Base-by-base conservation (phyloP, 2,329 filamentous ascomycete species). In the Teratosphaeria pseudoeucalypti region DNA sequence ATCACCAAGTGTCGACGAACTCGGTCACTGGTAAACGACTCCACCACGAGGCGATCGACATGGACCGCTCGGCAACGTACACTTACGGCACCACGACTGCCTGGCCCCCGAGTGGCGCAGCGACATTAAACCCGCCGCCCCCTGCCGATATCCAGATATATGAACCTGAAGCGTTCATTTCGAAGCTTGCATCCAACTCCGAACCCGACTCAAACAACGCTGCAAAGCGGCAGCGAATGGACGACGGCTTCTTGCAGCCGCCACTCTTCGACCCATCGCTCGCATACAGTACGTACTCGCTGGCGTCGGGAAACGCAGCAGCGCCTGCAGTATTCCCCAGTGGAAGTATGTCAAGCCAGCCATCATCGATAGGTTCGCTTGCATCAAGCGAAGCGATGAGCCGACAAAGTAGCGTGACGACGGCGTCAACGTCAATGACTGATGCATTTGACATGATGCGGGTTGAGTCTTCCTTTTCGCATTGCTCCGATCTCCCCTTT, bases 361-460 rank as follows among this genome's bases (percentile, higher is more conserved):
- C 19, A 5, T 54, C 66, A 58, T 69, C 68, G 56, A 62, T 62
- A 56, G 58, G 56, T 56, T 68, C 66, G n/a, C 56, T 67, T 54
- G 60, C 64, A n/a, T 65, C 60, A 34, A 65, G 67, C 60, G 67
- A 68, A 60, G 64, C 60, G n/a, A 70, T 79, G 77, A 79, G 76
- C 66, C 74, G 78, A 66, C 71, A 77, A 63, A 71, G 71, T 67
- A 79, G 78, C 68, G 69, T 72, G 61, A 66, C 63, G 65, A 74
- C 73, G 66, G 69, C 72, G 53, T 70, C 71, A 60, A 49, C 43
- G 19, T 73, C 60, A 32, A 34, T 77, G 66, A 69, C 70, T 67
- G 73, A 73, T 67, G 68, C 70, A 55, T 66, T 76, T 64, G 72
- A 73, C 62, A 77, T 78, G 76, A 68, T 77, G 69, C 74, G 74